Base-by-base conservation (phyloP, 306 rosid species). In the Dicorynia guianensis region DNA sequence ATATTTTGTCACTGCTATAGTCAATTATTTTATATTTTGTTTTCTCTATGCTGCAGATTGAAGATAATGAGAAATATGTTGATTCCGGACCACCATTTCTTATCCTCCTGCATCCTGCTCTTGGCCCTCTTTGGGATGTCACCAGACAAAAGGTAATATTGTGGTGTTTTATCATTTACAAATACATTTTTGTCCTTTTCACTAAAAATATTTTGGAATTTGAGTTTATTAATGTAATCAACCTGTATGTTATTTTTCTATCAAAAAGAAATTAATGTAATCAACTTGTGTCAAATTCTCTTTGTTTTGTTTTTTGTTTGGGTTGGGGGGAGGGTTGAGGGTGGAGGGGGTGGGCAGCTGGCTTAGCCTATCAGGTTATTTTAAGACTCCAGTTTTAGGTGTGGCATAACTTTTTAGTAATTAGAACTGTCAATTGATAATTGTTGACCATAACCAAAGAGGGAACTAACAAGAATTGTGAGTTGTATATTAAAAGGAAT, bases 91-190 rank as follows among this genome's bases (percentile, higher is more conserved):
- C 99, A 18, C 97, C 99, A 53, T 92, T 90, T 90, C 93, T 95
- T 78, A 85, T 95, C 64, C 91, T 92, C 78, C 83, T 92, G 80
- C 97, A 92, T 79, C 99, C 99, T 76, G 88, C 97, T 82, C 97
- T 95, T 66, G 99, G 99, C 69, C 97, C 99, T 40, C 97, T 95
- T 72, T 95, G 99, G 99, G 97, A 92, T 84, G 86, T 95, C 77
- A 81, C 91, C 55, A 89, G 90, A 88, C 97, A 95, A 75, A 95
- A 95, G 66, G 97, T 92, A 83, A 72, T 15, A 43, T 61, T 80
- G 13, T 58, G 69, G 17, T 69, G 67, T 19, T n/a, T 63, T 39
- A 11, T 76, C 67, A 20, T 49, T 75, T 61, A 50, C 46, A 61
- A 55, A 42, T 15, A 58, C 42, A 34, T n/a, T 43, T 54, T 65